Evolutionary conservation across 31 red algal species (phyloP).

Genomic region (Odonthalia washingtoniensis): DNA sequence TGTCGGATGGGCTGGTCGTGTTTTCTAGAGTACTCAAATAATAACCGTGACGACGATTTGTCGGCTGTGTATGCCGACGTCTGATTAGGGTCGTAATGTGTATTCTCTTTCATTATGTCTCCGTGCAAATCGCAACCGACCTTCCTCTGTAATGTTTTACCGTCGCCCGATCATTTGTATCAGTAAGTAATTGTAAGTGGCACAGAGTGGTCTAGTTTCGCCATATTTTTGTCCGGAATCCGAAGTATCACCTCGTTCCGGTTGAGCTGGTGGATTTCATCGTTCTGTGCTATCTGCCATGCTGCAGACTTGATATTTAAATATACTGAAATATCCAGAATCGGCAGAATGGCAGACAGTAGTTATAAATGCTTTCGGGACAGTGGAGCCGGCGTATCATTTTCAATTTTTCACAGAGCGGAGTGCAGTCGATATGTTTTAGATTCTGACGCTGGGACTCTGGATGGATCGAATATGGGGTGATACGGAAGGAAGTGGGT

Average conservation of each 20-base stretch:
- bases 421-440: neutral
- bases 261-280: too few relatives aligned
- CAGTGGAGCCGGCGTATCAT: neutral
- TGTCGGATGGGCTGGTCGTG: conserved; percentile 20
- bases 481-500: neutral
- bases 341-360: too few relatives aligned
- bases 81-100: conserved; percentile 16
- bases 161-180: neutral
- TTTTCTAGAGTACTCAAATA: neutral
- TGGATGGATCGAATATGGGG: neutral
- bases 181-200: conserved; percentile 35
- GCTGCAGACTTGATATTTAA: neutral
- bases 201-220: neutral
- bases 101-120: conserved; percentile 32
- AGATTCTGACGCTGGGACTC: neutral
- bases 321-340: too few relatives aligned
- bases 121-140: conserved; percentile 25
- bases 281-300: neutral
- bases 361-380: neutral
- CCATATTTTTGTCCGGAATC: neutral
- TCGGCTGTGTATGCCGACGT: conserved; percentile 27
- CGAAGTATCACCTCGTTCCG: neutral
- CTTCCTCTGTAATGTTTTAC: neutral
- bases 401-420: neutral
- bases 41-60: neutral